A percentile compares a stretch with the other conserved stretches of the same genome.
Conservation (phyloP, 768 basidiomycete species). For the Agaricus blazei region DNA sequence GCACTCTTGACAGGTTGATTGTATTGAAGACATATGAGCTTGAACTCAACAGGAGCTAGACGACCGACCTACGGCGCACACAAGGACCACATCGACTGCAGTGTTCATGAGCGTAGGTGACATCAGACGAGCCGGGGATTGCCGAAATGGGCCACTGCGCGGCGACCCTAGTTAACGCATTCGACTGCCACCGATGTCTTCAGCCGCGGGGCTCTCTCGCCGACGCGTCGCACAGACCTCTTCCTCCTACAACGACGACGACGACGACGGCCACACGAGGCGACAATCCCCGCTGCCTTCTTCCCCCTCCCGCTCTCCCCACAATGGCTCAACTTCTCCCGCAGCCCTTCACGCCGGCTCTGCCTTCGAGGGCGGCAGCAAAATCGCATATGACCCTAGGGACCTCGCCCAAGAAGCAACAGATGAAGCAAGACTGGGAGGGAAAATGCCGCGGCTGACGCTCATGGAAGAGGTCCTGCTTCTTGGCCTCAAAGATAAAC, state of each 20-base stretch:
- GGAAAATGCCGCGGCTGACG: conserved; percentile 79
- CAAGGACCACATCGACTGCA: too few species aligned
- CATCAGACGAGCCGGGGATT: not conserved
- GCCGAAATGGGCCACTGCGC: not conserved
- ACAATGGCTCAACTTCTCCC: conserved; percentile 19
- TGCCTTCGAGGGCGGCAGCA: conserved; percentile 81
- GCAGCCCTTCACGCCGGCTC: conserved; percentile 60
- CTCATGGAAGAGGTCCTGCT: conserved; percentile 96
- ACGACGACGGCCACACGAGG: conserved; percentile 24
- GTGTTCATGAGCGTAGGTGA: too few species aligned
- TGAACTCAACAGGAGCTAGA: too few species aligned
- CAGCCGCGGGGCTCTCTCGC: conserved; percentile 47
- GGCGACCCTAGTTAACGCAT: too few species aligned
- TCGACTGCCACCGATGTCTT: conserved; percentile 30
- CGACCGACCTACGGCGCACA: too few species aligned
- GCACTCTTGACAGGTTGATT: too few species aligned
- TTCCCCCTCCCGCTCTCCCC: conserved; percentile 7
- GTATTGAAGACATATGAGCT: too few species aligned
- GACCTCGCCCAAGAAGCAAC: conserved; percentile 72
- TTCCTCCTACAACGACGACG: conserved; percentile 28
- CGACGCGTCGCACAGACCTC: conserved; percentile 45
- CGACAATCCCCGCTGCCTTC: conserved; percentile 16
- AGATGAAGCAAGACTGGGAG: conserved; percentile 57
- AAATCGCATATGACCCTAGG: conserved; percentile 90
- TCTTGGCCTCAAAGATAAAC: conserved; percentile 93